These are phyloP conservation scores for Elsinoe perseae DNA, from an alignment of 2,329 filamentous ascomycete genomes.

Conservation along the genomic window DNA sequence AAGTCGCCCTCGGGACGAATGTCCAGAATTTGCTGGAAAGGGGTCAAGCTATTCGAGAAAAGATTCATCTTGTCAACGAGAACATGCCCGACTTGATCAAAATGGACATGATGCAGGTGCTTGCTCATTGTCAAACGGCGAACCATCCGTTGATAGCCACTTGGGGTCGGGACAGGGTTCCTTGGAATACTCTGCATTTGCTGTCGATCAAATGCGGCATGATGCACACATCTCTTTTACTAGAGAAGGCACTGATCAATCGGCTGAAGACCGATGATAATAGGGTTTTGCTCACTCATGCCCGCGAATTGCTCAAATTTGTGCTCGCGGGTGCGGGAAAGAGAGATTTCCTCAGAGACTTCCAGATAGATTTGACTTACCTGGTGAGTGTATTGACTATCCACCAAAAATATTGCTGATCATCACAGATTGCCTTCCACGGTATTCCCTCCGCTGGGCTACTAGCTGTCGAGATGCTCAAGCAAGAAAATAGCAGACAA, in stretches of 20 bases:
- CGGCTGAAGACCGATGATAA: conserved; percentile 28
- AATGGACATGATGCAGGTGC: conserved; percentile 24
- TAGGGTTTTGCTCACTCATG: conserved; percentile 31
- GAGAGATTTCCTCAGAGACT: conserved; percentile 36
- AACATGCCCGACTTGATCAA: conserved; percentile 27
- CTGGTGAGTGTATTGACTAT: conserved; percentile 23
- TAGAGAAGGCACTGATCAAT: conserved; percentile 50
- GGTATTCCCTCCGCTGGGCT: conserved; percentile 38
- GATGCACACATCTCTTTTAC: conserved; percentile 51
- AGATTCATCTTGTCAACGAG: conserved; percentile 34
- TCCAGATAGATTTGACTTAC: conserved; percentile 36
- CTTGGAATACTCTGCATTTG: conserved; percentile 41
- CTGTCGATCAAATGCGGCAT: conserved; percentile 41
- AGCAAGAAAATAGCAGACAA: conserved; percentile 33
- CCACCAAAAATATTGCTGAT: not conserved
- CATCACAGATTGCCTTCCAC: conserved; percentile 28
- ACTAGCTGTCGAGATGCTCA: conserved; percentile 38
- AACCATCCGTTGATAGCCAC: conserved; percentile 10
- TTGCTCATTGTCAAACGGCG: conserved; percentile 19
- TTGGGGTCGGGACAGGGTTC: conserved; percentile 19
- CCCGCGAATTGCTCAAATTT: conserved; percentile 33
- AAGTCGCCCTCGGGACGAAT: conserved; percentile 44
- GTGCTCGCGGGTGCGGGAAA: conserved; percentile 33
- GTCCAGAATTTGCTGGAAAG: conserved; percentile 34
- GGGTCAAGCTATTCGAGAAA: conserved; percentile 33